These are phyloP conservation scores for Picea sitchensis DNA, from an alignment of 75 land plant genomes.

Conservation along the genomic window DNA sequence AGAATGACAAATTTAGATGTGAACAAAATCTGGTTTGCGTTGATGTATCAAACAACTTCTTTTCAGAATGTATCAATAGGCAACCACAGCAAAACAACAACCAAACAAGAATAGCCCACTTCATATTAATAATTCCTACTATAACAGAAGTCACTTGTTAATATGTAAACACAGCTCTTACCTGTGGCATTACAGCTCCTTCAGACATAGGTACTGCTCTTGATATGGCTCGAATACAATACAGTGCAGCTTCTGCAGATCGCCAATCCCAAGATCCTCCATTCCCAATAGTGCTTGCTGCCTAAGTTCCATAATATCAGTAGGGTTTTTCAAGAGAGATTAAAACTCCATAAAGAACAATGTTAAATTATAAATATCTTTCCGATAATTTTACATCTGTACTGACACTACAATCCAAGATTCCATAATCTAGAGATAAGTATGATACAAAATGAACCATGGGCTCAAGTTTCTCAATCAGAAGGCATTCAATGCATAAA, in stretches of 20 bases:
- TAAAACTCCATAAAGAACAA: no score
- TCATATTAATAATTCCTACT: not conserved
- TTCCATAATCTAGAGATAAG: not conserved
- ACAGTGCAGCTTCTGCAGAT: constrained; percentile 88
- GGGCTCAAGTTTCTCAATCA: not conserved
- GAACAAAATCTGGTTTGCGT: not conserved
- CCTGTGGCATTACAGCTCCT: constrained; percentile 84
- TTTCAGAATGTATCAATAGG: not conserved
- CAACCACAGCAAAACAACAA: not conserved
- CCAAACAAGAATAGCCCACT: not conserved
- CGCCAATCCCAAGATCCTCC: constrained; percentile 68
- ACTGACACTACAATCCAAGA: no score
- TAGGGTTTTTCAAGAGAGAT: no score
- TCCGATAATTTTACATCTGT: no score
- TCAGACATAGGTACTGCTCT: constrained; percentile 72
- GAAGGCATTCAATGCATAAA: not conserved
- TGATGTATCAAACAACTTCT: not conserved
- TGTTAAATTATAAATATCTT: no score
- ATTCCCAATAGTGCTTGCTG: constrained; percentile 42
- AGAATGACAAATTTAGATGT: not conserved
- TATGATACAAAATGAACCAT: not conserved
- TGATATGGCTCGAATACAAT: constrained; percentile 85
- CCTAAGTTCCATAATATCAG: constrained; percentile 24
- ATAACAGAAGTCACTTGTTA: not conserved
- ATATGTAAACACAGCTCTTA: constrained; percentile 13